phyloP scores from a whole-genome alignment of 768 basidiomycete genomes.

The Kwoniella heveanensis region DNA sequence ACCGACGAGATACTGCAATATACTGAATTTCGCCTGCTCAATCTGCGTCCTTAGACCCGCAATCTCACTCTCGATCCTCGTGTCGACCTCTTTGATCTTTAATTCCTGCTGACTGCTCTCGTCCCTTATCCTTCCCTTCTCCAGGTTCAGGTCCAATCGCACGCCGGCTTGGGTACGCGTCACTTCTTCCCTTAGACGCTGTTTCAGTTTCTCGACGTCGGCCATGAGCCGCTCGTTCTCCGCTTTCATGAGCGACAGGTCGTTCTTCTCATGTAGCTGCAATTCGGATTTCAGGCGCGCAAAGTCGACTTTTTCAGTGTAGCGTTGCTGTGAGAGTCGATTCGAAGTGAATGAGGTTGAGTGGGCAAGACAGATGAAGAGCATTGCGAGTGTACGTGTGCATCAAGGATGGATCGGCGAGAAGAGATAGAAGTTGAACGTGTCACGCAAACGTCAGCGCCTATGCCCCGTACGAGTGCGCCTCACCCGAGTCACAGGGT shows the following conservation, averaged over 20 bases:
- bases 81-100: conserved; percentile 97
- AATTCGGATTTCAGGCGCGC: conserved; percentile 94
- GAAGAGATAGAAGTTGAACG: too few species aligned
- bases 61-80: conserved; percentile 93
- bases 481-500: too few species aligned
- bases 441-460: too few species aligned
- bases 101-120: conserved; percentile 87
- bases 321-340: conserved; percentile 46
- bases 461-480: too few species aligned
- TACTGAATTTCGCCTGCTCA: conserved; percentile 58
- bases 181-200: conserved; percentile 86
- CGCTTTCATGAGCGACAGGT: conserved; percentile 88
- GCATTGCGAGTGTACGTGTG: too few species aligned
- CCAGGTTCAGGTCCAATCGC: conserved; percentile 87
- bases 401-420: too few species aligned
- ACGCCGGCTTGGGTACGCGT: conserved; percentile 90
- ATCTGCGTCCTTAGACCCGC: conserved; percentile 71
- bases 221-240: conserved; percentile 89
- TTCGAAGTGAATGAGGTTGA: too few species aligned
- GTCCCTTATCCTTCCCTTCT: conserved; percentile 88
- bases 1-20: conserved; percentile 58
- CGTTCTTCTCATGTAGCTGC: conserved; percentile 94
- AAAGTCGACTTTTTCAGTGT: conserved; percentile 74
- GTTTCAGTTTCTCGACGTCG: conserved; percentile 94
- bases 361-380: too few species aligned